These are phyloP conservation scores for Aureobasidium sp. DNA, from an alignment of 2,329 filamentous ascomycete genomes.

Conservation along the genomic window DNA sequence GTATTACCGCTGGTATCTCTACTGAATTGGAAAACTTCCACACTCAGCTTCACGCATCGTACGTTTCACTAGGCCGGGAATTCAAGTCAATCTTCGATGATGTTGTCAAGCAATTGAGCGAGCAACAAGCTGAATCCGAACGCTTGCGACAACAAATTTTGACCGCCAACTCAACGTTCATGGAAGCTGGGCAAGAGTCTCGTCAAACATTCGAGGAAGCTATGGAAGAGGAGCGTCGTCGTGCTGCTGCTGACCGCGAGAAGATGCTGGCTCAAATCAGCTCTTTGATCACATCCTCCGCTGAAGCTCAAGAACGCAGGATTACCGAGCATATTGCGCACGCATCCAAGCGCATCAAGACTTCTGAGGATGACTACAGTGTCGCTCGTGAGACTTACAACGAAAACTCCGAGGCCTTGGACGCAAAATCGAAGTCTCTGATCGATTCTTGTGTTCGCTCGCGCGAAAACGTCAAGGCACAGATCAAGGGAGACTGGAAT, in stretches of 20 bases:
- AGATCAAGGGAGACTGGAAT: slow-evolving; percentile 80
- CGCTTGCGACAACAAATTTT: slow-evolving; percentile 65
- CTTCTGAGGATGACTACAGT: slow-evolving; percentile 46
- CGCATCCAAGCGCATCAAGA: slow-evolving; percentile 49
- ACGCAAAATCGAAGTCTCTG: slow-evolving; percentile 59
- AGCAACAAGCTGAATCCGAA: slow-evolving; percentile 72
- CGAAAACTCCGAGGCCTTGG: slow-evolving; percentile 68
- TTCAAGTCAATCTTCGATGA: slow-evolving; percentile 82
- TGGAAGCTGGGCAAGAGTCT: slow-evolving; percentile 61
- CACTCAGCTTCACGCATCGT: slow-evolving; percentile 74
- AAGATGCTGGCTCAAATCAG: slow-evolving; percentile 70
- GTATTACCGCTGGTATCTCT: slow-evolving; percentile 83
- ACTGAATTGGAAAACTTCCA: slow-evolving; percentile 82
- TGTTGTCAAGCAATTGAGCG: slow-evolving; percentile 64
- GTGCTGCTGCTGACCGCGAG: slow-evolving; percentile 66
- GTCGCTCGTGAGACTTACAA: slow-evolving; percentile 58
- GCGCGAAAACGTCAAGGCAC: slow-evolving; percentile 69
- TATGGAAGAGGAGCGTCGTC: slow-evolving; percentile 68
- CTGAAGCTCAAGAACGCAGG: slow-evolving; percentile 65
- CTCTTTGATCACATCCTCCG: slow-evolving; percentile 66
- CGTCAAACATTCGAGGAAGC: slow-evolving; percentile 61
- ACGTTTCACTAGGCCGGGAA: slow-evolving; percentile 74
- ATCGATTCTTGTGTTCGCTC: slow-evolving; percentile 66
- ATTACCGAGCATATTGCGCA: slow-evolving; percentile 58
- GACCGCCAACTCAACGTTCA: slow-evolving; percentile 59